These are phyloP conservation scores for Paraphoma sp. DNA, from an alignment of 2,329 filamentous ascomycete species.

Conservation along the genomic window DNA sequence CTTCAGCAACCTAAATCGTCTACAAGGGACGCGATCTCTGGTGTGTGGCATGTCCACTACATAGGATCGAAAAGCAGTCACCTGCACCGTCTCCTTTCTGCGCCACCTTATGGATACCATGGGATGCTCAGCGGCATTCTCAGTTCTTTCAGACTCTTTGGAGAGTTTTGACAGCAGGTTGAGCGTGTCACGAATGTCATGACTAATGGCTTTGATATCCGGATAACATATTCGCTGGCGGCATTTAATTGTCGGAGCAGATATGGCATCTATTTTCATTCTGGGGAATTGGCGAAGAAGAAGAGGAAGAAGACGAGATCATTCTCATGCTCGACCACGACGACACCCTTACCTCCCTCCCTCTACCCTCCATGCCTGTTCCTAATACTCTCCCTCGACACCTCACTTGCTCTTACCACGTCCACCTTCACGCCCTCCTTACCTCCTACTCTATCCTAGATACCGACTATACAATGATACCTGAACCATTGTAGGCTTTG, in stretches of 20 bases:
- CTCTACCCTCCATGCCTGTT: conserved; percentile 12
- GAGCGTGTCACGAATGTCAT: conserved; percentile 51
- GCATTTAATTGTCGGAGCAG: conserved; percentile 28
- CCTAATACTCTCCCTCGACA: conserved; percentile 25
- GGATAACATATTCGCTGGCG: conserved; percentile 44
- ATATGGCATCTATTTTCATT: conserved; percentile 34
- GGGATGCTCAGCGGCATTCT: conserved; percentile 34
- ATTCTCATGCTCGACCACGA: conserved; percentile 17
- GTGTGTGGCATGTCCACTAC: conserved; percentile 6
- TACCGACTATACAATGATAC: conserved; percentile 16
- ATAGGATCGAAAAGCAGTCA: conserved; percentile 37
- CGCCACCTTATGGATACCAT: conserved; percentile 43
- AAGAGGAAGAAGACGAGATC: conserved; percentile 18
- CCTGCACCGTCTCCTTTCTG: conserved; percentile 40
- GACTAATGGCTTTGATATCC: conserved; percentile 50
- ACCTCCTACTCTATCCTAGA: conserved; percentile 9
- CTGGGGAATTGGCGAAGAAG: conserved; percentile 24
- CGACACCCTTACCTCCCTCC: not conserved
- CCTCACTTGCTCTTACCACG: conserved; percentile 9
- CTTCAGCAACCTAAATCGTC: too few relatives aligned
- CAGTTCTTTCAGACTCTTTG: conserved; percentile 36
- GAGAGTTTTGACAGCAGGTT: conserved; percentile 41
- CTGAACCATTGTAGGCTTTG: not conserved
- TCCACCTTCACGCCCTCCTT: conserved; percentile 15
- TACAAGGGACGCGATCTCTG: not conserved